Base-by-base conservation (phyloP, 306 rosid species). In the Abrus pulchellus region DNA sequence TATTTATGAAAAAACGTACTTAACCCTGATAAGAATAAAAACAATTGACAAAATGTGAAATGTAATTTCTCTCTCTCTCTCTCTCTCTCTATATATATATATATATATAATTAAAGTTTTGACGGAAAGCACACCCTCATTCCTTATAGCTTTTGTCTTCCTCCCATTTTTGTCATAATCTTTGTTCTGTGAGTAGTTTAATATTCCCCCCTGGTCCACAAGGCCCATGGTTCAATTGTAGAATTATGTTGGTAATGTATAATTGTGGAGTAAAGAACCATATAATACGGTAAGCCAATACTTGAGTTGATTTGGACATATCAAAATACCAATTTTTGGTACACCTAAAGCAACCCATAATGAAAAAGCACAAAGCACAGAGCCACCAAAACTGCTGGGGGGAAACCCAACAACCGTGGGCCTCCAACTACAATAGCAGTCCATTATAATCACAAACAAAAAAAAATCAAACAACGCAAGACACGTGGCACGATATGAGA, bases 401-500 rank as follows among this genome's bases (percentile, higher is more conserved):
- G 7, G 13, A 36, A 72, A 56, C 67, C 67, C 53, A 4, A 3
- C 3, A 41, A 29, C 38, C 45, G 59, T 56, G 53, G 77, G 33
- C 79, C 57, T 47, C 8, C 8, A 0, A 62, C 3, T 44, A 71
- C 63, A 71, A 72, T 38, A 14, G 32, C 34, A 72, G 52, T 20
- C 65, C 77, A 72, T 53, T 36, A 72, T 54, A 33, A 36, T 14
- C 32, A 20, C 34, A 50, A 49, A 10, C 36, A 14, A 7, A 34
- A 13, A 4, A 6, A 11, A 6, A 3, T 2, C 1, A 48, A 9
- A 9, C 28, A 9, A 10, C 0, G 1, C 7, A 5, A 1, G 75
- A 72, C 86, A 88, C 86, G 90, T 83, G 89, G 84, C 85, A 6
- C 0, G 9, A 13, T 5, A 54, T 8, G 6, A 34, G 11, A 14